phyloP scores from a whole-genome alignment of 1,139 yeast genomes.

The Taphrina deformans region DNA sequence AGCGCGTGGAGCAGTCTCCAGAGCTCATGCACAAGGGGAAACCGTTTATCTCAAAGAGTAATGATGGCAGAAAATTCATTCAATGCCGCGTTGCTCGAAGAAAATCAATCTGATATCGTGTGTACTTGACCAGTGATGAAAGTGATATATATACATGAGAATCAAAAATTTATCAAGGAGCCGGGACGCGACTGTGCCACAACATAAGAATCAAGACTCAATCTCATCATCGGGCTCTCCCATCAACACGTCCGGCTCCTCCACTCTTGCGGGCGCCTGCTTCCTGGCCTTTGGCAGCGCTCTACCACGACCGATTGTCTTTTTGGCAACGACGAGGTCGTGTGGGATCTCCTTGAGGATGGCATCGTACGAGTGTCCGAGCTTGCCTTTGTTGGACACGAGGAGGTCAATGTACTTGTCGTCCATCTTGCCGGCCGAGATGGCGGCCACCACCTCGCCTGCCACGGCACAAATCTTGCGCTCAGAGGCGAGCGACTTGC shows the following conservation, averaged over 20 bases:
- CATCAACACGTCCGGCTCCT: not conserved
- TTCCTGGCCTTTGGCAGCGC: not conserved
- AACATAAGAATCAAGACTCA: not conserved
- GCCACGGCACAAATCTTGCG: slow-evolving; percentile 36
- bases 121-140: no score
- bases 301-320: not conserved
- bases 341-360: slow-evolving; percentile 53
- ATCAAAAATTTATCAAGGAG: not conserved
- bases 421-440: slow-evolving; percentile 35
- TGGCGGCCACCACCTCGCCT: slow-evolving; percentile 38
- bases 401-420: slow-evolving; percentile 17
- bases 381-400: slow-evolving; percentile 28
- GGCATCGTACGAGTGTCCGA: slow-evolving; percentile 33
- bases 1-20: no score
- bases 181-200: not conserved
- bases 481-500: slow-evolving; percentile 26
- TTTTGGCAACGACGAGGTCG: slow-evolving; percentile 42
- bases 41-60: no score
- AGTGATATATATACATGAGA: not conserved
- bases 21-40: no score
- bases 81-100: no score
- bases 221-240: slow-evolving; percentile 10
- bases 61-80: no score
- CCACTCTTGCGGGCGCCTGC: not conserved
- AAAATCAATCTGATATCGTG: no score